These are phyloP conservation scores for Plasmodium coatneyi DNA, from an alignment of 169 alveolate genomes.

Conservation along the genomic window DNA sequence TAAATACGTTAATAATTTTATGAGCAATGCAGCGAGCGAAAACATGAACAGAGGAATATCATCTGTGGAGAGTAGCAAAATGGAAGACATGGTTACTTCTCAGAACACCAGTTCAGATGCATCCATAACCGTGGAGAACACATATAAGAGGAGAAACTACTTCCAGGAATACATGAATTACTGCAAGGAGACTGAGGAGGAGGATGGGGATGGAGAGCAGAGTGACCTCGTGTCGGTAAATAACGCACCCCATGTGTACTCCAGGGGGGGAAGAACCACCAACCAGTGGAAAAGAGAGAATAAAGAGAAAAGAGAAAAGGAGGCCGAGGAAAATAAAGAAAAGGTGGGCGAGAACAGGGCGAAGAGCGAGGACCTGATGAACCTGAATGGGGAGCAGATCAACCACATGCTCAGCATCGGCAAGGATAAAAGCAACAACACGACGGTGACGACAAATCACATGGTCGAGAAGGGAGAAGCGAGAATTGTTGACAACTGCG, in stretches of 20 bases:
- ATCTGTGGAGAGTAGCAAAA: not conserved
- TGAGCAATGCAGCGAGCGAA: not conserved
- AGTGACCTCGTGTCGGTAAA: not conserved
- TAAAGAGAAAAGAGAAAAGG: not conserved
- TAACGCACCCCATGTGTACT: not conserved
- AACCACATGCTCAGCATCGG: not conserved
- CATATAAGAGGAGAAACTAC: slow-evolving; percentile 20
- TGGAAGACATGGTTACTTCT: not conserved
- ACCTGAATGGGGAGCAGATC: not conserved
- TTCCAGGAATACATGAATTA: slow-evolving; percentile 27
- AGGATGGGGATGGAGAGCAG: not conserved
- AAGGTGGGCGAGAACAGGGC: not conserved
- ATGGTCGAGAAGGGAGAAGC: not conserved
- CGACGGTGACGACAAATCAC: not conserved
- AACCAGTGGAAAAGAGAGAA: not conserved
- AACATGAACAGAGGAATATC: not conserved
- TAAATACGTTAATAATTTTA: not conserved
- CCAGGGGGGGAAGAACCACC: not conserved
- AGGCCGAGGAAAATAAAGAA: not conserved
- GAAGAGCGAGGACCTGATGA: not conserved
- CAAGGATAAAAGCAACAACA: not conserved
- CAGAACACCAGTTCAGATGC: not conserved
- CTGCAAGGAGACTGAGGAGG: not conserved
- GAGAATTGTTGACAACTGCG: not conserved
- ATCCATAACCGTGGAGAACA: not conserved